Evolutionary conservation across 495 filamentous ascomycete genomes (phyloP).

Genomic region (Lasiosphaeria miniovina): DNA sequence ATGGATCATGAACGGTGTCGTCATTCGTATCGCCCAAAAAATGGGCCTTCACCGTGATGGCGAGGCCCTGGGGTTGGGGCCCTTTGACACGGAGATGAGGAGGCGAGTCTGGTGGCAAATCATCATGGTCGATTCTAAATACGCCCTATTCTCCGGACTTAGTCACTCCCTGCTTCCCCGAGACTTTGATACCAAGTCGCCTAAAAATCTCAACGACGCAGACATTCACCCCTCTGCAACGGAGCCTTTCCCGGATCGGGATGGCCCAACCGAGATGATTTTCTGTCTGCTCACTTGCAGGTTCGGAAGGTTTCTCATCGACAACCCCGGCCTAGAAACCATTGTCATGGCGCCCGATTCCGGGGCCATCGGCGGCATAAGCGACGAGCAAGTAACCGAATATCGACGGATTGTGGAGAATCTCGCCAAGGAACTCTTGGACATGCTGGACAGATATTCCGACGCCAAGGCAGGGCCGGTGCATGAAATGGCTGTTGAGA

Average conservation of each 20-base stretch:
- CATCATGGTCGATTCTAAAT: constrained; percentile 59
- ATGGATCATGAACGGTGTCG: constrained; percentile 54
- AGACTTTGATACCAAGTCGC: constrained; percentile 47
- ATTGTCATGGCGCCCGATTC: constrained; percentile 41
- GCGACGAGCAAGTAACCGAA: constrained; percentile 41
- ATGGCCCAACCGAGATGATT: constrained; percentile 65
- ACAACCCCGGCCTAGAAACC: constrained; percentile 41
- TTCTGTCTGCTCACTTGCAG: constrained; percentile 58
- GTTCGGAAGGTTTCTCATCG: constrained; percentile 46
- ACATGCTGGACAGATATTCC: constrained; percentile 53
- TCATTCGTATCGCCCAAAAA: constrained; percentile 65
- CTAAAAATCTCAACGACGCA: constrained; percentile 56
- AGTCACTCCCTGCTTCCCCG: constrained; percentile 51
- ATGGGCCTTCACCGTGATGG: constrained; percentile 74
- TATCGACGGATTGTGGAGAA: constrained; percentile 50
- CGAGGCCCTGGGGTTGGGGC: constrained; percentile 59
- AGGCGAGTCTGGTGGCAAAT: constrained; percentile 74
- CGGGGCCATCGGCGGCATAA: constrained; percentile 18
- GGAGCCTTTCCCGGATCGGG: constrained; percentile 47
- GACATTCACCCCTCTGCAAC: constrained; percentile 59
- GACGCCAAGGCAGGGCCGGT: constrained; percentile 59
- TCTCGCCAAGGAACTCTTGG: constrained; percentile 40
- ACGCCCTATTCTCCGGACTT: constrained; percentile 60
- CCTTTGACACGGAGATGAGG: constrained; percentile 66
- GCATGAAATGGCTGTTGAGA: constrained; percentile 52